These are phyloP conservation scores for Xylariomycetidae sp. DNA, from an alignment of 2,329 filamentous ascomycete species.

Conservation along the genomic window DNA sequence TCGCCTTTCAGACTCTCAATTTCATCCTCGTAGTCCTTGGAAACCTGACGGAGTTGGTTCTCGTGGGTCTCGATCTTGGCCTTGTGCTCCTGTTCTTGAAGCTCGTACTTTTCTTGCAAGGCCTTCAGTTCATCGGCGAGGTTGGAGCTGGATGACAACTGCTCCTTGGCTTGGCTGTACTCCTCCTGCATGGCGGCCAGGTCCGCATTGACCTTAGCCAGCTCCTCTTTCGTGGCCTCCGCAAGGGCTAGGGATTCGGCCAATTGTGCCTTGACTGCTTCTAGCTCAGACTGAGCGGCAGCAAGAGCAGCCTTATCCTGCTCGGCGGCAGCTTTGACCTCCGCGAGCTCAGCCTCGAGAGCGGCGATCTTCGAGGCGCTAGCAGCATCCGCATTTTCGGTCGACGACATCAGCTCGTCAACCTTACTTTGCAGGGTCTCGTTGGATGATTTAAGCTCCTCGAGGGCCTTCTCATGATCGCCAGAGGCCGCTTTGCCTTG, in stretches of 20 bases:
- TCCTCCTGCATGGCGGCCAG: conserved; percentile 42
- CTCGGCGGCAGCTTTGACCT: conserved; percentile 43
- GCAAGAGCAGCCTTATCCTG: conserved; percentile 43
- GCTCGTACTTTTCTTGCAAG: conserved; percentile 31
- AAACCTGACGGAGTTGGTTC: conserved; percentile 51
- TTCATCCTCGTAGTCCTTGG: conserved; percentile 57
- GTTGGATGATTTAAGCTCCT: conserved; percentile 45
- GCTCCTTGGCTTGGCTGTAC: conserved; percentile 39
- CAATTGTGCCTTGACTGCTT: conserved; percentile 31
- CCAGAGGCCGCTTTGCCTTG: conserved; percentile 38
- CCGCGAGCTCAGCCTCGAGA: conserved; percentile 46
- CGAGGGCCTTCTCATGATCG: conserved; percentile 42
- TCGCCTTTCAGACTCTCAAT: conserved; percentile 59
- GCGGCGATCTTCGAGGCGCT: conserved; percentile 39
- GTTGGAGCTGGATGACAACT: conserved; percentile 28
- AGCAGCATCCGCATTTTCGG: conserved; percentile 39
- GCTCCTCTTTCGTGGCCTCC: conserved; percentile 34
- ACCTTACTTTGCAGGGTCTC: conserved; percentile 51
- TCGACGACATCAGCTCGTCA: conserved; percentile 43
- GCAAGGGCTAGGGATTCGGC: conserved; percentile 21
- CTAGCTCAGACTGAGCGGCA: conserved; percentile 34
- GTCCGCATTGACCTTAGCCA: conserved; percentile 42
- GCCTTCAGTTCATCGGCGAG: conserved; percentile 20
- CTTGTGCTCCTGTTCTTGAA: conserved; percentile 44
- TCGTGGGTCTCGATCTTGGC: conserved; percentile 42